These are phyloP conservation scores for Cystobasidium onofrii DNA, from an alignment of 768 basidiomycete species.

Conservation along the genomic window DNA sequence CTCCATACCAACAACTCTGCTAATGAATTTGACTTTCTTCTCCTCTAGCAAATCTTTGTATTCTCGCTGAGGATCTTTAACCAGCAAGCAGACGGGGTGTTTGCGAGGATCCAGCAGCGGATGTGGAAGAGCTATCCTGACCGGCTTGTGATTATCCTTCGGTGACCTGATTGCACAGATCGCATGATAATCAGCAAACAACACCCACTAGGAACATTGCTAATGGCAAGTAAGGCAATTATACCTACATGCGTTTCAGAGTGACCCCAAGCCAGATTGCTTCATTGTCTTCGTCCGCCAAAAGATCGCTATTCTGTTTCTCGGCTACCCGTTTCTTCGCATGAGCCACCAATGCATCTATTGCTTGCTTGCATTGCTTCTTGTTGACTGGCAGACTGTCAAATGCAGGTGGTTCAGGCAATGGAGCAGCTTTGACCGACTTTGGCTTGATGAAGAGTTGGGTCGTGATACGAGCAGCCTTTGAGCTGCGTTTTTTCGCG, in stretches of 20 bases:
- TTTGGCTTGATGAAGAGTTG: slow-evolving; percentile 37
- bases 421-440: slow-evolving; percentile 34
- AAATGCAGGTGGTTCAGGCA: slow-evolving; percentile 32
- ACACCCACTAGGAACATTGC: slow-evolving; percentile 43
- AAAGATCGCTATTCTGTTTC: slow-evolving; percentile 59
- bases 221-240: slow-evolving; percentile 69
- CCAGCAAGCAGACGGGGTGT: slow-evolving; percentile 75
- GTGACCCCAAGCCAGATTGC: slow-evolving; percentile 81
- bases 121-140: slow-evolving; percentile 61
- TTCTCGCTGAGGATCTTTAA: slow-evolving; percentile 88
- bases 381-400: slow-evolving; percentile 51
- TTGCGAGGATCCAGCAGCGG: slow-evolving; percentile 75
- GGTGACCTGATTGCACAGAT: background rate
- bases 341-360: slow-evolving; percentile 68
- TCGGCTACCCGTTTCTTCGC: slow-evolving; percentile 58
- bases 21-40: slow-evolving; percentile 77
- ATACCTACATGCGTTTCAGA: slow-evolving; percentile 61
- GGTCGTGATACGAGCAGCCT: background rate
- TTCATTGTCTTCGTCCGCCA: slow-evolving; percentile 63
- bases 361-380: slow-evolving; percentile 66
- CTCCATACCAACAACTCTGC: slow-evolving; percentile 75
- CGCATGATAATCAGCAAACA: background rate
- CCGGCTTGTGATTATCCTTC: background rate
- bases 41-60: slow-evolving; percentile 85
- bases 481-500: slow-evolving; percentile 9